Evolutionary conservation across 148 eudicot genomes (phyloP).

Genomic region (Fagopyrum esculentum): DNA sequence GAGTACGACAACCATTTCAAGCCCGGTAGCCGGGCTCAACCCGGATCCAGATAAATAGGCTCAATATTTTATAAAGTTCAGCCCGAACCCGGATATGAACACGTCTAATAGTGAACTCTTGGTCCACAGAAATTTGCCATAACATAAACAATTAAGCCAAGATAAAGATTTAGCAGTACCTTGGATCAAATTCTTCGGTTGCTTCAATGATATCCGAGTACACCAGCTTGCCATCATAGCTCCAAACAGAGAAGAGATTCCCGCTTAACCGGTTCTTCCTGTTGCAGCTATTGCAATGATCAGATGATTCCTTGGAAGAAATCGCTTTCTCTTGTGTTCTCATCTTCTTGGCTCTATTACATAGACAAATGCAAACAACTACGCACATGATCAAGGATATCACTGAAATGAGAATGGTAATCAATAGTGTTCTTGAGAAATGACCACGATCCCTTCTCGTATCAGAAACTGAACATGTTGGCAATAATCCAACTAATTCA

Average conservation of each 20-base stretch:
- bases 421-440: neutral
- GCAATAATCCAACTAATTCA: neutral
- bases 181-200: constrained; percentile 31
- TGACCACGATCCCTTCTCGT: too few species aligned
- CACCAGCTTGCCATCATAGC: constrained; percentile 27
- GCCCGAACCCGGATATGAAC: too few species aligned
- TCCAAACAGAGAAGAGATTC: constrained; percentile 26
- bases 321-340: neutral
- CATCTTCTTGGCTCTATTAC: neutral
- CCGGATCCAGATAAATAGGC: too few species aligned
- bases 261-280: constrained; percentile 10
- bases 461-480: neutral
- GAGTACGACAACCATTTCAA: too few species aligned
- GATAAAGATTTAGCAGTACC: neutral
- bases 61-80: too few species aligned
- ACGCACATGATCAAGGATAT: constrained; percentile 15
- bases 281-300: neutral
- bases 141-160: neutral
- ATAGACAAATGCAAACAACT: constrained; percentile 3
- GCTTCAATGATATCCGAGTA: constrained; percentile 33
- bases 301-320: constrained; percentile 3
- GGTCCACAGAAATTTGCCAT: too few species aligned
- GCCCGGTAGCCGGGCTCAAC: too few species aligned
- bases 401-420: constrained; percentile 21
- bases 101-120: too few species aligned